Percentiles rank a stretch among this genome's conserved stretches.
phyloP scores from a whole-genome alignment of 371 early-diverging fungal species.

The Mortierella sp. region DNA sequence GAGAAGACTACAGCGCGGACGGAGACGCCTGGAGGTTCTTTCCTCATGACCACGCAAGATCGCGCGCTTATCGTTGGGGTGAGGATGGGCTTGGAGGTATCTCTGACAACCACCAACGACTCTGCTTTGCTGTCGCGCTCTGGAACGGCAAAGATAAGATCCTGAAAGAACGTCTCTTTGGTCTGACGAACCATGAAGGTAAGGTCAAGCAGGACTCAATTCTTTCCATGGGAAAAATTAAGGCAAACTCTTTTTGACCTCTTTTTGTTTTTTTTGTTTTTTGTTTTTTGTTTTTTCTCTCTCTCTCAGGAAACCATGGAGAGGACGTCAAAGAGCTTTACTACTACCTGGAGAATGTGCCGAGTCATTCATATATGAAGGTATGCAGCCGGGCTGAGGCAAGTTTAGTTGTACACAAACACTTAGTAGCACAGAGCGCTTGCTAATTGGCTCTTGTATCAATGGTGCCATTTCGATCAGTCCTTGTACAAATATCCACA shows the following conservation, averaged over 20 bases:
- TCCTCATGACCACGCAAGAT: constrained; percentile 49
- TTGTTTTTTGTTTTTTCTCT: too few relatives aligned
- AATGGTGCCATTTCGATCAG: constrained; percentile 6
- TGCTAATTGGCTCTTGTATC: not conserved
- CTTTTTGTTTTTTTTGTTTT: not conserved
- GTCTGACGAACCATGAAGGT: constrained; percentile 51
- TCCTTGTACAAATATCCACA: constrained; percentile 52
- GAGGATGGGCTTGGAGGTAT: constrained; percentile 48
- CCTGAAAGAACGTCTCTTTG: constrained; percentile 51
- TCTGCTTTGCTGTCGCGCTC: constrained; percentile 48
- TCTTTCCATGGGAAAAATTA: not conserved
- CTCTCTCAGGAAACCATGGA: constrained; percentile 42
- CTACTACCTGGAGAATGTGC: constrained; percentile 46
- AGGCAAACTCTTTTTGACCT: not conserved
- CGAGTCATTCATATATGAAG: constrained; percentile 53
- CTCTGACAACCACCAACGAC: constrained; percentile 50
- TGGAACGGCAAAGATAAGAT: constrained; percentile 50
- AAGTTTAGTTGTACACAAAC: not conserved
- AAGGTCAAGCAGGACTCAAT: not conserved
- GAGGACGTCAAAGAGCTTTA: constrained; percentile 52
- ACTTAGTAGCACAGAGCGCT: not conserved
- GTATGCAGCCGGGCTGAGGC: constrained; percentile 7
- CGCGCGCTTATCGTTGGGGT: constrained; percentile 50
- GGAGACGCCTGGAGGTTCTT: constrained; percentile 50
- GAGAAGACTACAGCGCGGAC: constrained; percentile 47